phyloP scores from a whole-genome alignment of 495 filamentous ascomycete genomes.

The Hypoxylon intermedium region DNA sequence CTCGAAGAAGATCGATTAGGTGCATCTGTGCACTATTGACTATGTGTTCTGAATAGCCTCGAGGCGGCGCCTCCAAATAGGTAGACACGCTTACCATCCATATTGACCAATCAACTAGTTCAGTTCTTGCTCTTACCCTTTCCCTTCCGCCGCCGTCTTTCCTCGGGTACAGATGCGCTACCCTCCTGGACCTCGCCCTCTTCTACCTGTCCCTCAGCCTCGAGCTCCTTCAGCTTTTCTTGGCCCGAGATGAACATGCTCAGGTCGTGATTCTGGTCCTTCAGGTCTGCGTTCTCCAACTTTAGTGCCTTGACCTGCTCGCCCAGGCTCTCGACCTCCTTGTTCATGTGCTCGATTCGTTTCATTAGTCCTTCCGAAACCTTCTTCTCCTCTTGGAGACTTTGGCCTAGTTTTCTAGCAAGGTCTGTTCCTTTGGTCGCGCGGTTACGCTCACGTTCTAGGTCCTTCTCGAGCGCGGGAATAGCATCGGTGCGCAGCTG shows the following conservation, averaged over 20 bases:
- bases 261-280: slow-evolving; percentile 89
- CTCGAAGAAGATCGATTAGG: too few species aligned
- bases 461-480: slow-evolving; percentile 71
- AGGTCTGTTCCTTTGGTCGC: slow-evolving; percentile 75
- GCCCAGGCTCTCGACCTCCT: slow-evolving; percentile 61
- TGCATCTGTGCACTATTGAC: too few species aligned
- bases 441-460: slow-evolving; percentile 68
- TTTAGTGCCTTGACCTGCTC: slow-evolving; percentile 62
- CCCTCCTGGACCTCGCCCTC: slow-evolving; percentile 60
- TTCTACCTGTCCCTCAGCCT: slow-evolving; percentile 65
- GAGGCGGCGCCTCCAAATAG: too few species aligned
- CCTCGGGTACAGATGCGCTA: slow-evolving; percentile 59
- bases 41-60: too few species aligned
- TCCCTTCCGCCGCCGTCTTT: slow-evolving; percentile 61
- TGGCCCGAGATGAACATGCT: slow-evolving; percentile 85
- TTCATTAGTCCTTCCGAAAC: slow-evolving; percentile 81
- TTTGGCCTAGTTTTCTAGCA: slow-evolving; percentile 75
- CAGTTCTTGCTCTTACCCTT: slow-evolving; percentile 54
- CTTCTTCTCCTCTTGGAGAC: slow-evolving; percentile 86
- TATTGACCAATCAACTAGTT: neutral
- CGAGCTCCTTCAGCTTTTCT: slow-evolving; percentile 78
- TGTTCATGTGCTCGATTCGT: slow-evolving; percentile 71
- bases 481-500: slow-evolving; percentile 65
- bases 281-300: slow-evolving; percentile 65
- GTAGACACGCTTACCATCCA: too few species aligned